Conservation (phyloP, 2,329 filamentous ascomycete genomes). For the Capronia coronata region DNA sequence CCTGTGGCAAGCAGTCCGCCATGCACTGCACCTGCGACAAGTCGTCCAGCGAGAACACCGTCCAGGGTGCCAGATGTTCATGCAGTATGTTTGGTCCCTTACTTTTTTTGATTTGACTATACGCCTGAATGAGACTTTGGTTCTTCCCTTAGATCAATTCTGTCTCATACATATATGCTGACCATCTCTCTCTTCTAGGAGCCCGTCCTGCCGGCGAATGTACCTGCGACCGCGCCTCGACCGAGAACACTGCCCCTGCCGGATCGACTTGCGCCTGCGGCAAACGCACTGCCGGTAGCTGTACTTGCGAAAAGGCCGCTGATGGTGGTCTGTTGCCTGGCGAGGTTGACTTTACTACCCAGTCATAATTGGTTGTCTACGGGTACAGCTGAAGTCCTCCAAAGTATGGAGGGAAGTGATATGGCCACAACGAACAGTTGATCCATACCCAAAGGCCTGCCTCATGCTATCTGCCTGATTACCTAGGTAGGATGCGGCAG, state of each 20-base stretch:
- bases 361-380: conserved; percentile 36
- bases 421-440: no score
- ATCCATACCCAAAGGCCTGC: neutral
- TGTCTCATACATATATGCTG: no score
- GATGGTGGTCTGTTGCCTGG: conserved; percentile 57
- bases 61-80: conserved; percentile 69
- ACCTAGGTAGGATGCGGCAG: no score
- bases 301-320: conserved; percentile 74
- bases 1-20: conserved; percentile 81
- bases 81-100: conserved; percentile 56
- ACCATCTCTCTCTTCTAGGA: conserved; percentile 35
- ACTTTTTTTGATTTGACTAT: no score
- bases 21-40: conserved; percentile 82
- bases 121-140: no score
- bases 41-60: conserved; percentile 65
- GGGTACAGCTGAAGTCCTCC: no score
- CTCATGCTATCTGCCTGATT: no score
- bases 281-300: conserved; percentile 60
- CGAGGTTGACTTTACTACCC: conserved; percentile 85
- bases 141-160: no score
- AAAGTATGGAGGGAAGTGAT: no score
- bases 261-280: conserved; percentile 71
- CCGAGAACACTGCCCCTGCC: conserved; percentile 59
- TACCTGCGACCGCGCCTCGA: conserved; percentile 66
- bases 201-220: conserved; percentile 72